Evolutionary conservation across 805 yeast genomes (phyloP).

Genomic region (Tetrapisispora phaffii): DNA sequence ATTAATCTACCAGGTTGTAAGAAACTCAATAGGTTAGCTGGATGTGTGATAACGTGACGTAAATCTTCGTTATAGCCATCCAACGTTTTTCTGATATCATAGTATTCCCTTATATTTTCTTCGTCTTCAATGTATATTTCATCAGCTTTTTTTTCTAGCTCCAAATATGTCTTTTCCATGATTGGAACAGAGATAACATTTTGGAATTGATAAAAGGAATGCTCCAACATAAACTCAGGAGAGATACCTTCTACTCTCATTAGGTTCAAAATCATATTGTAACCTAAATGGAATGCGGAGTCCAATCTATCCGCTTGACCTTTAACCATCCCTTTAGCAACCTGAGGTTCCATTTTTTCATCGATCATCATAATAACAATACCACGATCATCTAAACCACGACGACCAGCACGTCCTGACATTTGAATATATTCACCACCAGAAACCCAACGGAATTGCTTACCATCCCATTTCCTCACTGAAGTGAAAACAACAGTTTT

Average conservation of each 20-base stretch:
- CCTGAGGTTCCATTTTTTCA: slow-evolving; percentile 98
- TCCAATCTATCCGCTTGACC: slow-evolving; percentile 97
- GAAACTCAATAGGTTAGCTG: slow-evolving; percentile 74
- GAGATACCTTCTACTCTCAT: slow-evolving; percentile 97
- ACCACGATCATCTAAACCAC: slow-evolving; percentile 98
- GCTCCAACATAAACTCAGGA: slow-evolving; percentile 92
- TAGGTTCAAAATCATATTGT: slow-evolving; percentile 91
- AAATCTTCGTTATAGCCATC: slow-evolving; percentile 64
- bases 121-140: slow-evolving; percentile 62
- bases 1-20: slow-evolving; percentile 83
- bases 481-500: slow-evolving; percentile 96
- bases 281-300: slow-evolving; percentile 95
- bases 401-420: slow-evolving; percentile 99
- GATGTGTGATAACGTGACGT: slow-evolving; percentile 79
- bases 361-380: slow-evolving; percentile 99
- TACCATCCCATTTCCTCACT: slow-evolving; percentile 97
- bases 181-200: slow-evolving; percentile 84
- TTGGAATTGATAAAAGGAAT: slow-evolving; percentile 92
- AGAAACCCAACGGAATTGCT: slow-evolving; percentile 95
- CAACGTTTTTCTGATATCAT: slow-evolving; percentile 67
- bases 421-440: slow-evolving; percentile 99
- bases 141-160: slow-evolving; percentile 40
- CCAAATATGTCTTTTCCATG: slow-evolving; percentile 58
- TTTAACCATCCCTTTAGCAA: slow-evolving; percentile 98
- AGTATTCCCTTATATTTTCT: slow-evolving; percentile 63